Evolutionary conservation across 179 eudicot species (phyloP), one percentile per base, ranked within the genome.

Genomic region (Gypsophila paniculata): DNA sequence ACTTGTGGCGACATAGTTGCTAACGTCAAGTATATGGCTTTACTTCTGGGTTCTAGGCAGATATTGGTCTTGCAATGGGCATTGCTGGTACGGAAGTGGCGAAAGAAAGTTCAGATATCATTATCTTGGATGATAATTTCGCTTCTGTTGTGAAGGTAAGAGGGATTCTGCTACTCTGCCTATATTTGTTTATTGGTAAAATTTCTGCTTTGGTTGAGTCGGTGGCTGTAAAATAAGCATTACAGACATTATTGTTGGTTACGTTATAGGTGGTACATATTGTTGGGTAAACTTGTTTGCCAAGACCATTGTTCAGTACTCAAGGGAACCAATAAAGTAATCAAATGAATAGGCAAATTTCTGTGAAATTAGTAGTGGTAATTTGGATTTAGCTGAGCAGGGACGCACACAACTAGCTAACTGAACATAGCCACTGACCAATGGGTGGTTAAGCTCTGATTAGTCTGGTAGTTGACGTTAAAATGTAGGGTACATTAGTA

Each of bases 1-100:
- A 42, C 51, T 29, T 44, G 1, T 64, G 2, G 38, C 51, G 48
- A 13, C 1, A 54, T 29, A 2, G 17, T 69, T 39, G 34, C 34
- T 44, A 4, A 39, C 36, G 71, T n/a, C 21, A 15, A 14, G 17
- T 58, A 18, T 65, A 51, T 22, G 29, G 19, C 39, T 34, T 52
- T 25, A 12, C 21, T 23, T 63, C 62, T 70, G 52, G n/a, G 70
- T 46, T 81, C 58, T 65, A 90, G 97, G 98, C 96, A 74, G 96
- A 92, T 72, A 90, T 92, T 78, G 98, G 96, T 85, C 92, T 92
- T 77, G 89, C 98, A 48, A 92, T 92, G 98, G 98, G 98, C 42
- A 92, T 92, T 61, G 77, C 77, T 69, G 98, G 98, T 71, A 92
- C 98, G 44, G 96, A 92, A 80, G 98, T 92, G 61, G 96, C 98